Percentiles rank a stretch among this genome's conserved stretches.
phyloP scores from a whole-genome alignment of 169 alveolate genomes.

The Plasmodium cynomolgi region DNA sequence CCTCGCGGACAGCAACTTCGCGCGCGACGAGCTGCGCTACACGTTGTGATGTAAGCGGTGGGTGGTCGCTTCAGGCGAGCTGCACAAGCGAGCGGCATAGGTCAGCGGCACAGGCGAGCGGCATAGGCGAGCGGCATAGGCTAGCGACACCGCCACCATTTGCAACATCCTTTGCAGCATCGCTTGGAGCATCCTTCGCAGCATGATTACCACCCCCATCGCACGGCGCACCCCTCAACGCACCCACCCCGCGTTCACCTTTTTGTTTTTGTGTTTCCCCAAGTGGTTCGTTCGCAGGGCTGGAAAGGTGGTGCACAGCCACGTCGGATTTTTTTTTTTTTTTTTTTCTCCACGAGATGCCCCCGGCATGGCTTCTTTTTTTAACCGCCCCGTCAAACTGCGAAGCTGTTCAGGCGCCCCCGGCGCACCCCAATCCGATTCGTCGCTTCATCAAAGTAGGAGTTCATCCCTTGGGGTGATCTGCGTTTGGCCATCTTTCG shows the following conservation, averaged over 20 bases:
- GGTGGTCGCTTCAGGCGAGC: neutral
- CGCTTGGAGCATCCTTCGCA: too few species aligned
- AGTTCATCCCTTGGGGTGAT: neutral
- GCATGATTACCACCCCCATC: too few species aligned
- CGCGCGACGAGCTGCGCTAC: constrained; percentile 43
- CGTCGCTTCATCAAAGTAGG: neutral
- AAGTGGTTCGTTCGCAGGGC: neutral
- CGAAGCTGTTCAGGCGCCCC: neutral
- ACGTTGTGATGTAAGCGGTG: neutral
- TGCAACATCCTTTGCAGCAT: too few species aligned
- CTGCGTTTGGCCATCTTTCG: neutral
- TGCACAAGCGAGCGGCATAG: neutral
- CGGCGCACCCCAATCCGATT: neutral
- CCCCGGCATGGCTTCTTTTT: neutral
- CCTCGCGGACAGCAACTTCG: constrained; percentile 28
- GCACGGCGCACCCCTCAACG: too few species aligned
- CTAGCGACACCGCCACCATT: too few species aligned
- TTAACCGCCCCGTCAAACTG: neutral
- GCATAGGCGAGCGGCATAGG: too few species aligned
- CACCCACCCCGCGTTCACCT: neutral
- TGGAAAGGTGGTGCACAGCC: neutral
- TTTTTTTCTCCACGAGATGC: neutral
- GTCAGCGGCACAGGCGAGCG: neutral
- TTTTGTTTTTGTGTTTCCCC: neutral
- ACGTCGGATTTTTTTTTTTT: neutral